Evolutionary conservation across 306 rosid species (phyloP).

Genomic region (apple (Malus domestica)): ASM211411v1 NC_041791.1:21133501-21134000

Average conservation of each 20-base stretch:
- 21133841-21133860: background rate
- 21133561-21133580: background rate
- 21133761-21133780: background rate
- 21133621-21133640: slow-evolving; percentile 64
- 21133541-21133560: background rate
- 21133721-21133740: slow-evolving; percentile 79
- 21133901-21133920: slow-evolving; percentile 89
- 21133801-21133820: background rate
- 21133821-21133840: background rate
- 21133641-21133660: slow-evolving; percentile 69
- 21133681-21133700: slow-evolving; percentile 89
- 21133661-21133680: slow-evolving; percentile 63
- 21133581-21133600: background rate
- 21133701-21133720: slow-evolving; percentile 97
- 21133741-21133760: slow-evolving; percentile 62
- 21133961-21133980: slow-evolving; percentile 87
- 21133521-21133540: background rate
- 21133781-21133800: background rate
- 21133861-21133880: background rate
- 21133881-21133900: slow-evolving; percentile 76
- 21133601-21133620: slow-evolving; percentile 78
- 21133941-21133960: slow-evolving; percentile 75
- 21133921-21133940: slow-evolving; percentile 73
- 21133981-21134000: slow-evolving; percentile 51
- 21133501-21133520: no score